Evolutionary conservation across 164 flowering plant genomes (phyloP).

Genomic region (Stephania yunnanensis): DNA sequence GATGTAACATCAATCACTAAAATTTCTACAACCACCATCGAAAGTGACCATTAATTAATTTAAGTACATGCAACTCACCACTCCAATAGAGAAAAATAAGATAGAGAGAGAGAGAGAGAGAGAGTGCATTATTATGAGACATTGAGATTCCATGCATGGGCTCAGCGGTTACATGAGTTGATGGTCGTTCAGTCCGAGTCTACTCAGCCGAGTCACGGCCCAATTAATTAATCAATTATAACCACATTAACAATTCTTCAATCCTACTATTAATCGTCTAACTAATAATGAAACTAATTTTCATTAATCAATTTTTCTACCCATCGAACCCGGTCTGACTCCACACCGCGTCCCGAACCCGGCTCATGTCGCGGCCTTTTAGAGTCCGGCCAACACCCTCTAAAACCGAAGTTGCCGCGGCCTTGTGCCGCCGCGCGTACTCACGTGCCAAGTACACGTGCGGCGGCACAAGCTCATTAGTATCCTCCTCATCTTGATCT

Average conservation of each 20-base stretch:
- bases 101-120: too few species aligned
- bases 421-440: conserved; percentile 34
- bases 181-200: conserved; percentile 1
- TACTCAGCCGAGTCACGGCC: conserved; percentile 13
- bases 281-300: background rate
- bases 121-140: too few species aligned
- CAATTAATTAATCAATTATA: background rate
- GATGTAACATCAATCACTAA: background rate
- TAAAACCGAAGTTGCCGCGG: conserved; percentile 55
- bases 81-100: too few species aligned
- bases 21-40: background rate
- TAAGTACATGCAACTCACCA: too few species aligned
- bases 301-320: background rate
- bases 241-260: background rate
- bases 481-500: conserved; percentile 42
- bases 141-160: background rate
- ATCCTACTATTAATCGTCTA: too few species aligned
- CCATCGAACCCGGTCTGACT: conserved; percentile 72
- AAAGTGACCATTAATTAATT: background rate
- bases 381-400: conserved; percentile 92
- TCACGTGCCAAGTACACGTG: conserved; percentile 84
- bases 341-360: conserved; percentile 92
- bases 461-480: conserved; percentile 61
- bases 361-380: conserved; percentile 92
- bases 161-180: conserved; percentile 9